Evolutionary conservation across 108 stramenopile species (phyloP), one percentile per base, ranked within the genome.

Genomic region (Thalassiosira profunda): DNA sequence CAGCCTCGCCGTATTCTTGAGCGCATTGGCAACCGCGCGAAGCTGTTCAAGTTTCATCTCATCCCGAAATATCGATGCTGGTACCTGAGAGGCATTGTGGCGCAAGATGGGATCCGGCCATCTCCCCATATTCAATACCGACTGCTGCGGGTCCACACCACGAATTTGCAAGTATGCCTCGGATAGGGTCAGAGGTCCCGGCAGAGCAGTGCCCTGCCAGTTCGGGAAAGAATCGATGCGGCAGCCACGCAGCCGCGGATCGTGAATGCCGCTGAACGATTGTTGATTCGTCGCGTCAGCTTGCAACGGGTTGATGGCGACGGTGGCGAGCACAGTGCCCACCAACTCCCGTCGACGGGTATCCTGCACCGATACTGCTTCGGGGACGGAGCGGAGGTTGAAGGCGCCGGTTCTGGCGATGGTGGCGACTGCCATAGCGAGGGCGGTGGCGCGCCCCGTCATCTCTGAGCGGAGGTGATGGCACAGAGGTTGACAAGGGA

Each of bases 51-150:
- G 30, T 53, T 70, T 56, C 5, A 28, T 7, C 0, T 26, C 17
- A 34, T 45, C 56, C 21, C 26, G 44, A 40, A 79, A 63, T 40
- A 65, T 53, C 24, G 77, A 51, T 10, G 30, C 1, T 11, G 75
- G 65, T 33, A 88, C 56, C 0, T 46, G 40, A 3, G 68, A 43
- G 17, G 88, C 71, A 9, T 83, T 66, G 25, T 59, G 59, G 0
- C 93, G 82, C 26, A 95, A 67, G 15, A 90, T 83, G 17, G 90
- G 90, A 79, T 95, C 90, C 2, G 93, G 90, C 87, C 89, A 95
- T 48, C 73, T 61, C 37, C 62, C 93, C 88, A 94, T 90, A 0
- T 46, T 31, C 37, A 82, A 82, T 18, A 46, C 43, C 11, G 45
- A n/a, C n/a, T n/a, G n/a, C n/a, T n/a, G n/a, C n/a, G n/a, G n/a